Percentiles rank a stretch among this genome's conserved stretches.
Evolutionary conservation across 495 filamentous ascomycete species (phyloP).

Genomic region (Hyaloscypha finlandica): DNA sequence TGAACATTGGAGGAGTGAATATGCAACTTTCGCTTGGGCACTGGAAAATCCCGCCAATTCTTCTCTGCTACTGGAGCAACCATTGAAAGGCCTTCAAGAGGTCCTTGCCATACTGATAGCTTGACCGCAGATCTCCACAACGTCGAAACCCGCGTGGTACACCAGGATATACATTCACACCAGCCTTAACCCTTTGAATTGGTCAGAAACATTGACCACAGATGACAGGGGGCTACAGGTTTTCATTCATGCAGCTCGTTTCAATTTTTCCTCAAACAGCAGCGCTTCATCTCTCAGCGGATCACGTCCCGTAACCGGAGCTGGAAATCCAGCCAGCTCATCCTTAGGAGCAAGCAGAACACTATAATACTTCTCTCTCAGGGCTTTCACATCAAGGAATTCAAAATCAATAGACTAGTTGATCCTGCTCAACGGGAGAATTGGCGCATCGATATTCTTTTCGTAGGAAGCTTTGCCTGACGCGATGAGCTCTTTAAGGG

Average conservation of each 20-base stretch:
- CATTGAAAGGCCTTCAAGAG: neutral
- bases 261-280: slow-evolving; percentile 2
- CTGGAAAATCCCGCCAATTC: neutral
- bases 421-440: neutral
- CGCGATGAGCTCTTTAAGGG: neutral
- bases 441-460: neutral
- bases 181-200: neutral
- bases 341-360: neutral
- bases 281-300: neutral
- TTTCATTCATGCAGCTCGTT: neutral
- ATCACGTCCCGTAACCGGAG: neutral
- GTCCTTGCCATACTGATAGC: neutral
- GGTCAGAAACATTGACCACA: neutral
- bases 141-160: neutral
- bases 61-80: neutral
- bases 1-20: too few relatives aligned
- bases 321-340: neutral
- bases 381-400: neutral
- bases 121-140: neutral
- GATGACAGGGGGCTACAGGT: neutral
- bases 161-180: neutral
- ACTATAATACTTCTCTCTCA: neutral
- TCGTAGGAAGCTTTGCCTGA: neutral
- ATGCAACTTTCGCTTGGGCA: too few relatives aligned
- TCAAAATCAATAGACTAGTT: neutral